phyloP scores from a whole-genome alignment of 139 green algal genomes.

The Closterium sp. region DNA sequence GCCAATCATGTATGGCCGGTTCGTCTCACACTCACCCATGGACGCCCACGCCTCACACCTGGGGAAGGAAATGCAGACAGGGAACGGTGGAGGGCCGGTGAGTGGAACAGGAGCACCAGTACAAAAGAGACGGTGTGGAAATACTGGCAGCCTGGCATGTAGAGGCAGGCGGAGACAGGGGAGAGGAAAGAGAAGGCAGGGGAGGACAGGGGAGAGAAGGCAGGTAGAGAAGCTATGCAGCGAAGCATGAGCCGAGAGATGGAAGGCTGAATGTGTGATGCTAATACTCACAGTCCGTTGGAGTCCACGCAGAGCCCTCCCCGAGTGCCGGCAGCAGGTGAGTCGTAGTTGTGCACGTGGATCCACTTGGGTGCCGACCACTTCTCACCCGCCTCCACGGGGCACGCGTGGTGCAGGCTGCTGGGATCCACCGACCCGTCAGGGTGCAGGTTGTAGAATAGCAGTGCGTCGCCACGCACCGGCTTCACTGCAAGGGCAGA shows the following conservation, averaged over 20 bases:
- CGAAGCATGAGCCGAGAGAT: too few species aligned
- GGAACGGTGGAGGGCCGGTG: too few species aligned
- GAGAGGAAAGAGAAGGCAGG: background rate
- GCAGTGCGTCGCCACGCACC: slow-evolving; percentile 50
- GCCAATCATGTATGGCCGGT: slow-evolving; percentile 17
- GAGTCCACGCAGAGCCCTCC: slow-evolving; percentile 42
- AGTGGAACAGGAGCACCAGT: background rate
- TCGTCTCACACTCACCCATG: slow-evolving; percentile 11
- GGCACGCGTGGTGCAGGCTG: slow-evolving; percentile 67
- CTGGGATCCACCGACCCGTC: slow-evolving; percentile 33
- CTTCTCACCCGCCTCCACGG: slow-evolving; percentile 70
- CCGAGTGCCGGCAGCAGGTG: background rate
- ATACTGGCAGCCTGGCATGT: background rate
- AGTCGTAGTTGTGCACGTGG: slow-evolving; percentile 51
- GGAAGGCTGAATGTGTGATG: background rate
- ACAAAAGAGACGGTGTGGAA: background rate
- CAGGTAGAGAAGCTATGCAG: background rate
- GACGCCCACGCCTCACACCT: slow-evolving; percentile 22
- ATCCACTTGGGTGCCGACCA: slow-evolving; percentile 88
- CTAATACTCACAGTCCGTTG: background rate
- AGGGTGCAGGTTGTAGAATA: slow-evolving; percentile 53
- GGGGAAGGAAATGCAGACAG: too few species aligned
- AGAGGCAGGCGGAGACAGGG: too few species aligned
- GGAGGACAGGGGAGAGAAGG: background rate
- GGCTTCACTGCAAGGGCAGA: slow-evolving; percentile 52